Evolutionary conservation across 352 stramenopile species (phyloP), one percentile per base, ranked within the genome.

Genomic region (Phytopythium litorale): DNA sequence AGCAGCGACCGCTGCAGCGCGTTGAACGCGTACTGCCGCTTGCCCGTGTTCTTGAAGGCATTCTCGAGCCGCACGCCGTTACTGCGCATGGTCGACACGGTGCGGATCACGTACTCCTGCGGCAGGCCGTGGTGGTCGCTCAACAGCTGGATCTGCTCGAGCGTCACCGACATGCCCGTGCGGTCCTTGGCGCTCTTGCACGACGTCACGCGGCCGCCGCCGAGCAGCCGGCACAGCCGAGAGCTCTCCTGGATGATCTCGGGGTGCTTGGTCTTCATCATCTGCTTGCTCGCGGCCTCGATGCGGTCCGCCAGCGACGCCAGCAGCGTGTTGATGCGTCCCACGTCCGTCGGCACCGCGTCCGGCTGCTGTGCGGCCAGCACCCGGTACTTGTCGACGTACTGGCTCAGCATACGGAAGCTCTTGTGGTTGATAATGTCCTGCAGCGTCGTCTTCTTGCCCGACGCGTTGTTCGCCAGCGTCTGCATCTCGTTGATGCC

Each of bases 111-210:
- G 48, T 78, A 81, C 45, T 91, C 77, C 37, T 77, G 66, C 0
- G 82, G 75, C 19, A 92, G 59, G 0, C 74, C 78, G 56, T 92
- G 81, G 59, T 88, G 72, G 16, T 87, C 76, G 49, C 67, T 73
- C 42, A 92, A 64, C 16, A 92, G 55, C 16, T 79, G 76, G 37
- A 84, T 78, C 64, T 98, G 88, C 70, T 98, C 97, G 37, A 98
- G 90, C 19, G 94, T 98, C 38, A 98, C 86, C 28, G 96, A 94
- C 96, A 99, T 99, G 28, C 89, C 86, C 19, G 96, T 98, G 56
- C 96, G 89, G 76, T 99, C 94, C 67, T 98, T 99, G 11, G 94
- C 95, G 67, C 79, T 97, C 70, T 98, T 98, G 77, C 96, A 98
- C 57, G 96, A 98, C 4, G 97, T 96, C 35, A 96, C 79, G 37